A percentile compares a stretch with the other conserved stretches of the same genome.
phyloP scores from a whole-genome alignment of 495 filamentous ascomycete species.

The Penicillium nucicola region DNA sequence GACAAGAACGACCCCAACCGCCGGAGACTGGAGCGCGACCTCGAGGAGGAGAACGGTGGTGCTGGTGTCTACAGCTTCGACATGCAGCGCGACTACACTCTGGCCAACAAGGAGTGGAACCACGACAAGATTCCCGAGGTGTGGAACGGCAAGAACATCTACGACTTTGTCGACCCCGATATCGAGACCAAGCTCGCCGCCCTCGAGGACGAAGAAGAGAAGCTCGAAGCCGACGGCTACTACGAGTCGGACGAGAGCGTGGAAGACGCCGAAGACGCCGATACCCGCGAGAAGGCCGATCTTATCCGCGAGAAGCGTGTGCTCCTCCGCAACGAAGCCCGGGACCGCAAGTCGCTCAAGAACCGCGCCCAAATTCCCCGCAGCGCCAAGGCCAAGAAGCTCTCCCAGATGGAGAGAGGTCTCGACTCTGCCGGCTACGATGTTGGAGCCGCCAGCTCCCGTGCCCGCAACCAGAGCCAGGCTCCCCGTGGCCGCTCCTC shows the following conservation, averaged over 20 bases:
- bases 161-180: constrained; percentile 94
- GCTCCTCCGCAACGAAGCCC: constrained; percentile 85
- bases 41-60: constrained; percentile 90
- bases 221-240: constrained; percentile 78
- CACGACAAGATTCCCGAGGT: constrained; percentile 93
- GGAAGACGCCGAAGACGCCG: constrained; percentile 81
- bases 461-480: constrained; percentile 64
- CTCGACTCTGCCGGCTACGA: constrained; percentile 85
- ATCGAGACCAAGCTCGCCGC: constrained; percentile 89
- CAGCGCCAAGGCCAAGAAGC: constrained; percentile 64
- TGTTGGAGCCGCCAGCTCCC: constrained; percentile 64
- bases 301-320: constrained; percentile 89
- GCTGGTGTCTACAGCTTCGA: constrained; percentile 95
- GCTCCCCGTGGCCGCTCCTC: constrained; percentile 56
- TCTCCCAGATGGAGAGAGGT: constrained; percentile 79
- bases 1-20: constrained; percentile 84
- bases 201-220: constrained; percentile 92
- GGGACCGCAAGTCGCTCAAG: constrained; percentile 91
- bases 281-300: constrained; percentile 86
- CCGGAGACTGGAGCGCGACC: constrained; percentile 73
- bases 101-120: constrained; percentile 88
- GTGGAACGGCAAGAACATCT: constrained; percentile 91
- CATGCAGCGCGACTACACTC: constrained; percentile 77
- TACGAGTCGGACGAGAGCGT: constrained; percentile 67
- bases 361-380: constrained; percentile 91